Percentiles rank a stretch among this genome's conserved stretches.
These are phyloP conservation scores for Somion occarium DNA, from an alignment of 1,284 basidiomycete species.

Conservation along the genomic window DNA sequence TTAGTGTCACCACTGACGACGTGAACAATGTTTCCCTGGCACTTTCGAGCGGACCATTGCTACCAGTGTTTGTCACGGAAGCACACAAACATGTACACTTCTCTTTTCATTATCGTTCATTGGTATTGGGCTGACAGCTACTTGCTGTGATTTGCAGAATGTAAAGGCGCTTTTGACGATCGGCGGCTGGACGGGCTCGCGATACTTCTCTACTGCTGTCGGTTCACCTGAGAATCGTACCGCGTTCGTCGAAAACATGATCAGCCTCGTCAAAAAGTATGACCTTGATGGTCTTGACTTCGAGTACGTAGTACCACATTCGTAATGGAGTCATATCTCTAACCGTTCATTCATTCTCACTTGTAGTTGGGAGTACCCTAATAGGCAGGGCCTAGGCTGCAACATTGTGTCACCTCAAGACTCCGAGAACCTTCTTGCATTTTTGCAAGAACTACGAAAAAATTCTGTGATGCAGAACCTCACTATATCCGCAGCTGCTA, in stretches of 20 bases:
- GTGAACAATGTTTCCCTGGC: constrained; percentile 36
- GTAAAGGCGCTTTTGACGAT: constrained; percentile 77
- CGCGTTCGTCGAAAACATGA: constrained; percentile 64
- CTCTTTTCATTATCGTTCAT: too few relatives aligned
- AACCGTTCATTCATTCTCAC: not conserved
- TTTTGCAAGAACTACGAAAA: constrained; percentile 47
- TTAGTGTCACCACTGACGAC: constrained; percentile 41
- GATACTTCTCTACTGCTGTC: constrained; percentile 74
- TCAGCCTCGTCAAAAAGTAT: constrained; percentile 57
- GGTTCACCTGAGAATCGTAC: constrained; percentile 55
- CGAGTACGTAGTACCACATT: constrained; percentile 48
- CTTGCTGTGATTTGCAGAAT: constrained; percentile 27
- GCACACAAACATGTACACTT: constrained; percentile 51
- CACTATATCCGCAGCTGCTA: constrained; percentile 55
- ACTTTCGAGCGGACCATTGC: constrained; percentile 35
- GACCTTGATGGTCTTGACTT: constrained; percentile 82
- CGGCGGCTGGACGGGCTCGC: constrained; percentile 84
- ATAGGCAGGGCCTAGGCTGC: constrained; percentile 57
- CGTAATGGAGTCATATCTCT: not conserved
- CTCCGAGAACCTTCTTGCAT: constrained; percentile 52
- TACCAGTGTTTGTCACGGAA: constrained; percentile 47
- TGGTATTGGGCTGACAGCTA: constrained; percentile 5
- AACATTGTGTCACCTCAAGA: constrained; percentile 61
- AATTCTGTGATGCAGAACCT: constrained; percentile 23
- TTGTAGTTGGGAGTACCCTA: constrained; percentile 84